Evolutionary conservation across 495 filamentous ascomycete genomes (phyloP), one percentile per base, ranked within the genome.

Genomic region (Aspergillus bertholletiae): DNA sequence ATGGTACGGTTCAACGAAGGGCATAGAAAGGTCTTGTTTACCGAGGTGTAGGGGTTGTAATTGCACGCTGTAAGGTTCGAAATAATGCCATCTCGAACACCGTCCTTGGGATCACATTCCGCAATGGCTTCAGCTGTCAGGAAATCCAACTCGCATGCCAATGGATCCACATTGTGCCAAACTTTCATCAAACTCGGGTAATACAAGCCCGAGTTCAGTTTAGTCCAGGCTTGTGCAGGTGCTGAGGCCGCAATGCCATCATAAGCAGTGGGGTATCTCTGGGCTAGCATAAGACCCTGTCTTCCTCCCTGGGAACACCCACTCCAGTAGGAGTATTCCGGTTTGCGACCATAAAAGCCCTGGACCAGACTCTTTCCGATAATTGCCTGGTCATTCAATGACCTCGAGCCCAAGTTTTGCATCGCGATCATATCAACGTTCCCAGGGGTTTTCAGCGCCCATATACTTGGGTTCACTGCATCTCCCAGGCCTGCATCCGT

Each of bases 201-300:
- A n/a, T n/a, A n/a, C n/a, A n/a, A n/a, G n/a, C n/a, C n/a, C n/a
- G n/a, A n/a, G n/a, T n/a, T n/a, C n/a, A n/a, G n/a, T n/a, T n/a
- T n/a, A n/a, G n/a, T n/a, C n/a, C n/a, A n/a, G n/a, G n/a, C n/a
- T n/a, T n/a, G n/a, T n/a, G n/a, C 66, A 11, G 68, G 77, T 18
- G 80, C 74, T 2, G 80, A 81, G 24, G 76, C 74, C 17, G 87
- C 65, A 12, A 83, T 80, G 21, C 85, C 86, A 61, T 89, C 84
- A 53, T 84, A 79, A 11, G 72, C 65, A 17, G 57, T 61, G 1
- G 75, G 75, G 54, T 67, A 75, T 39, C 67, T 61, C 48, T 76
- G 66, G 7, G 70, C 71, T 1, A 64, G 52, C 61, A 73, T 73
- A 45, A 77, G 63, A 8, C 75, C 75, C 51, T 79, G 70, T 11